Evolutionary conservation across 2,329 filamentous ascomycete species (phyloP).

Genomic region (Colletotrichum gigasporum): DNA sequence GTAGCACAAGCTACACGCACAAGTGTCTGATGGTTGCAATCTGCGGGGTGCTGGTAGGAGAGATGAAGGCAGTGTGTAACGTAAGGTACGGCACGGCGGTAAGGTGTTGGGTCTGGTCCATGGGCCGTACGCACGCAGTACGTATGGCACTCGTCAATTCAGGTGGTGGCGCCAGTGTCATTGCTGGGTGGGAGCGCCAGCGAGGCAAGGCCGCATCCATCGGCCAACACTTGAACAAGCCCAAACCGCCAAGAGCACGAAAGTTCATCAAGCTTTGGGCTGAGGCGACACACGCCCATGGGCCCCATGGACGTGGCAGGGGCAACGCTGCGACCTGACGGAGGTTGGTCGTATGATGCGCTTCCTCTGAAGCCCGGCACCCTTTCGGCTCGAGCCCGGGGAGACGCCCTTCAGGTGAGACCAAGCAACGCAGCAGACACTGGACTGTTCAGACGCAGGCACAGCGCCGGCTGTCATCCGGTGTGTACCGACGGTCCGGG

Average conservation of each 20-base stretch:
- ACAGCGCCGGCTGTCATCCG: slow-evolving; percentile 20
- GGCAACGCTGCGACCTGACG: neutral
- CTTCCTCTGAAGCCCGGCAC: slow-evolving; percentile 14
- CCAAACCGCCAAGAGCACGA: slow-evolving; percentile 20
- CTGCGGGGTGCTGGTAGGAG: slow-evolving; percentile 11
- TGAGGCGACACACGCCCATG: slow-evolving; percentile 8
- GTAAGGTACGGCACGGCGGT: slow-evolving; percentile 1
- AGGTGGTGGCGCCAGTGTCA: no score
- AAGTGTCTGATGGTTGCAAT: slow-evolving; percentile 3
- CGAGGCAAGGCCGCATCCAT: neutral
- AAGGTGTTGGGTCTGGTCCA: neutral
- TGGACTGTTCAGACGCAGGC: neutral
- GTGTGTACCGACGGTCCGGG: slow-evolving; percentile 18
- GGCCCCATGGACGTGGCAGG: neutral
- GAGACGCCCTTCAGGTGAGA: neutral
- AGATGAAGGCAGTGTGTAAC: neutral
- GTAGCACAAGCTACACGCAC: neutral
- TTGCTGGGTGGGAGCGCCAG: no score
- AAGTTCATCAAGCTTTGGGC: slow-evolving; percentile 22
- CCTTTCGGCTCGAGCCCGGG: slow-evolving; percentile 1
- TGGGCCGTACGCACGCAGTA: no score
- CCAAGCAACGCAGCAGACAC: neutral
- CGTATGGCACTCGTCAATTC: no score
- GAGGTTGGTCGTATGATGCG: slow-evolving; percentile 12
- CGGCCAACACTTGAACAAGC: neutral